Base-by-base conservation (phyloP, 1,139 yeast genomes). In the Candida pseudocylindracea region DNA sequence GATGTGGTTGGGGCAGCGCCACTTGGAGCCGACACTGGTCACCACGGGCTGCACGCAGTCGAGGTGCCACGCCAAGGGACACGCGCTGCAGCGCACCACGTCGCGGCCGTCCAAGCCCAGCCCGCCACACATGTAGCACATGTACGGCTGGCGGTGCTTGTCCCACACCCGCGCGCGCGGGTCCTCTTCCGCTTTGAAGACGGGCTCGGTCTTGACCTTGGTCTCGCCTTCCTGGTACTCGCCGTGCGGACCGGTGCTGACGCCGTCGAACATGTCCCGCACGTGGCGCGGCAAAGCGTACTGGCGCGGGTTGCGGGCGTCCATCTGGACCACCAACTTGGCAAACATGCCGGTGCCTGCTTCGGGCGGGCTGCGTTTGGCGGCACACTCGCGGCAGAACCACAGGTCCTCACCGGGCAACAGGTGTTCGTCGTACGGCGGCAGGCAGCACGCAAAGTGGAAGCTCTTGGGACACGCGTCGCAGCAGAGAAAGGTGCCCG, bases 1-100 rank as follows among this genome's bases (percentile, higher is more conserved):
- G 10, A 71, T 67, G 51, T 88, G 98, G 42, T 79, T 72, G 1
- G 96, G 98, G 48, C 98, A 88, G 51, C 71, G 72, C 98, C 98
- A 88, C 46, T 79, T 79, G 30, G 66, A 62, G 1, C 93, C 91
- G 30, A 81, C 52, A 20, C 78, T 69, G 44, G 81, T 80, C n/a
- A 75, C 67, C 7, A 74, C 61, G 15, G 78, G 78, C 31, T 63
- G 61, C 10, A 88, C 51, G 50, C 98, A 88, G 51, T 88, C 96
- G 32, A 85, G 53, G 50, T 88, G 98, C 93, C 94, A 88, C 10
- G 73, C 66, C n/a, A 76, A 57, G 1, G 75, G 60, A 50, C 98
- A 88, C 44, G 73, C 76, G 45, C 85, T 95, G 49, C 98, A 88
- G 36, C 69, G 70, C 11, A 75, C 67, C 28, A 88, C 38, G 50